phyloP scores from a whole-genome alignment of 352 stramenopile species.

The Phytophthora rubi region DNA sequence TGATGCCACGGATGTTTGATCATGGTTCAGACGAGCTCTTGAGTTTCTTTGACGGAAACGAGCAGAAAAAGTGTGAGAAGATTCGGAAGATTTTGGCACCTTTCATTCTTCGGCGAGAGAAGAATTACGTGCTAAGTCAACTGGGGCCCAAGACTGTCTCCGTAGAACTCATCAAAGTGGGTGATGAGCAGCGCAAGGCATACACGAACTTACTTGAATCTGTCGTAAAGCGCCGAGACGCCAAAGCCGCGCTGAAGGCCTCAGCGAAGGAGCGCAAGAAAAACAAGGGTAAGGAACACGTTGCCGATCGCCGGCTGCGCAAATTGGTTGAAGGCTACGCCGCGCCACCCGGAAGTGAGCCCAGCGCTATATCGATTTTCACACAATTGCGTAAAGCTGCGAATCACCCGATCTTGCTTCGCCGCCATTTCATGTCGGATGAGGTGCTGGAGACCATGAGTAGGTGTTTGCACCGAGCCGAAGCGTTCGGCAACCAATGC shows the following conservation, averaged over 20 bases:
- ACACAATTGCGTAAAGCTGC: conserved; percentile 97
- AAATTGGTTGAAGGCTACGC: conserved; percentile 45
- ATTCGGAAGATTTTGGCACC: conserved; percentile 95
- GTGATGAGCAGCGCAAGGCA: conserved; percentile 72
- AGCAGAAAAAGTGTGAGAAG: conserved; percentile 85
- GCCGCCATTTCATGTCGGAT: conserved; percentile 77
- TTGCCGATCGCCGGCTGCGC: conserved; percentile 53
- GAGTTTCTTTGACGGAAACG: conserved; percentile 82
- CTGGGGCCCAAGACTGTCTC: conserved; percentile 86
- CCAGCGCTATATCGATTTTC: conserved; percentile 86
- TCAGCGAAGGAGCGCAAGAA: conserved; percentile 69
- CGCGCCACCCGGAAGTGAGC: conserved; percentile 26
- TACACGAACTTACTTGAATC: conserved; percentile 87
- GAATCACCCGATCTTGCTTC: conserved; percentile 97
- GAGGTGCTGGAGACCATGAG: conserved; percentile 86
- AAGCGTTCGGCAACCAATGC: conserved; percentile 88
- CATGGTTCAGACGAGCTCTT: conserved; percentile 82
- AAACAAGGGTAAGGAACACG: conserved; percentile 51
- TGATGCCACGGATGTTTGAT: conserved; percentile 93
- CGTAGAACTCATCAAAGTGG: conserved; percentile 87
- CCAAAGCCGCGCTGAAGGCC: conserved; percentile 45
- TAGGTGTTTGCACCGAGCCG: conserved; percentile 74
- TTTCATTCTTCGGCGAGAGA: conserved; percentile 97
- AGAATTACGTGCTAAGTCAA: conserved; percentile 95
- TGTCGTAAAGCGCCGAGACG: conserved; percentile 72